These are phyloP conservation scores for Scenedesmus sp. DNA, from an alignment of 163 green algal species.

Conservation along the genomic window DNA sequence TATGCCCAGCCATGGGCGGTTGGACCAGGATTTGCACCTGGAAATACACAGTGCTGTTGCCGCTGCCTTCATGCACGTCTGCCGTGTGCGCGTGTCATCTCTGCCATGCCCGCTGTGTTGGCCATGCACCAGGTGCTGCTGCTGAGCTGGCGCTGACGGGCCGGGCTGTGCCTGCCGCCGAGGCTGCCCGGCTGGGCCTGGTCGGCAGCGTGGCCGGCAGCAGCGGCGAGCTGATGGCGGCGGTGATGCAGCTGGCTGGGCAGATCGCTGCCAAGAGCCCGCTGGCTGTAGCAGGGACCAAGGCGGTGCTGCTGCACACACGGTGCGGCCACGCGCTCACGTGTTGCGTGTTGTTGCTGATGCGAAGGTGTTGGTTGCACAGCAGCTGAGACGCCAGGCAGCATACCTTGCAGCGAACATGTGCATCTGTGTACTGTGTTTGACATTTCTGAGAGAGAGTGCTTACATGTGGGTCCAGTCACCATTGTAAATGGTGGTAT, in stretches of 20 bases:
- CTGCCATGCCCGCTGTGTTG: background rate
- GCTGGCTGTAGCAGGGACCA: slow-evolving; percentile 89
- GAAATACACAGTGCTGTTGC: too few relatives aligned
- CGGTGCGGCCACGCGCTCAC: background rate
- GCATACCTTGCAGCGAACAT: too few relatives aligned
- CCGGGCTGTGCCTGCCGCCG: slow-evolving; percentile 67
- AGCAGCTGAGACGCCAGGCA: background rate
- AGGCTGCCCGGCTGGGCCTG: slow-evolving; percentile 81
- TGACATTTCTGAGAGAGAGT: too few relatives aligned
- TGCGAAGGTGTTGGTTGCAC: background rate
- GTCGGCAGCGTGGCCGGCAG: slow-evolving; percentile 64
- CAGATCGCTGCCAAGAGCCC: slow-evolving; percentile 85
- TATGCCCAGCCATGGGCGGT: too few relatives aligned
- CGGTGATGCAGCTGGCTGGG: slow-evolving; percentile 65
- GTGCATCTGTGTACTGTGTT: too few relatives aligned
- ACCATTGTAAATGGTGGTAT: too few relatives aligned
- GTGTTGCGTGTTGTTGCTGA: background rate
- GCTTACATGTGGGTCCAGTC: too few relatives aligned
- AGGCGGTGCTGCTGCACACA: slow-evolving; percentile 82
- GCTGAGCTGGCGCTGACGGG: slow-evolving; percentile 88
- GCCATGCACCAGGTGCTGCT: slow-evolving; percentile 59
- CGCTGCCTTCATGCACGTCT: background rate
- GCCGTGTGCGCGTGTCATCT: background rate
- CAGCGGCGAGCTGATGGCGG: slow-evolving; percentile 61
- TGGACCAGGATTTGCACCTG: too few relatives aligned